Base-by-base conservation (phyloP, 2,329 filamentous ascomycete genomes). In the Ophiocordyceps camponoti-saundersi region DNA sequence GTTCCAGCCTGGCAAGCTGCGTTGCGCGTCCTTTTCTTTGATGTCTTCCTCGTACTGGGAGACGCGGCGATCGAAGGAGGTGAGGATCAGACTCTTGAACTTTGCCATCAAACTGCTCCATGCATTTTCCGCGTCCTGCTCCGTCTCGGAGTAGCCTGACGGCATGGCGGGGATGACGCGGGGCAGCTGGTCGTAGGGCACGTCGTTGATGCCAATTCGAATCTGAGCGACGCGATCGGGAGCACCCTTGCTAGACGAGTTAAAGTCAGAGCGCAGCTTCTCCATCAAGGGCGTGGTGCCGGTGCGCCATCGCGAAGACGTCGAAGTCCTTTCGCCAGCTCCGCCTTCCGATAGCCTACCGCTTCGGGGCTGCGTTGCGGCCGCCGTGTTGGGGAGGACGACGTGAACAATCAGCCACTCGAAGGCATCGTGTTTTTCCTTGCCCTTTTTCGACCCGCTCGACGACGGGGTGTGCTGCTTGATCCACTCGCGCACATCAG, bases 21-120 rank as follows among this genome's bases (percentile, higher is more conserved):
- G 76, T 61, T 96, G 89, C 0, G 82, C 77, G 55, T 96, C 90
- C 58, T 89, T 92, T 61, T 95, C 92, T 51, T 86, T 84, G 54
- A 98, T 95, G 55, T 98, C 92, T 49, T 95, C 89, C 62, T 98
- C 92, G 61, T 98, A 98, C 57, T 96, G 90, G 20, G 77, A 80
- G 1, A 98, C 92, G 10, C 92, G 79, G 54, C 81, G 72, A 64
- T 96, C 90, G 59, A 98, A 98, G 1, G 89, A 94, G 6, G 78
- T 77, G 23, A 98, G 67, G 46, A 98, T 95, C 23, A 88, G 71
- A 46, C 76, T 79, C 66, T 95, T 95, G 56, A 96, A 75, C 62
- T 93, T 95, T 47, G 78, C 70, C 42, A 96, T 76, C 21, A 96
- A 65, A 56, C 96, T 89, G 29, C 76, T 71, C 81, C 92, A 93